Evolutionary conservation across 345 rosid species (phyloP), one percentile per base, ranked within the genome.

Genomic region (Camelina laxa): DNA sequence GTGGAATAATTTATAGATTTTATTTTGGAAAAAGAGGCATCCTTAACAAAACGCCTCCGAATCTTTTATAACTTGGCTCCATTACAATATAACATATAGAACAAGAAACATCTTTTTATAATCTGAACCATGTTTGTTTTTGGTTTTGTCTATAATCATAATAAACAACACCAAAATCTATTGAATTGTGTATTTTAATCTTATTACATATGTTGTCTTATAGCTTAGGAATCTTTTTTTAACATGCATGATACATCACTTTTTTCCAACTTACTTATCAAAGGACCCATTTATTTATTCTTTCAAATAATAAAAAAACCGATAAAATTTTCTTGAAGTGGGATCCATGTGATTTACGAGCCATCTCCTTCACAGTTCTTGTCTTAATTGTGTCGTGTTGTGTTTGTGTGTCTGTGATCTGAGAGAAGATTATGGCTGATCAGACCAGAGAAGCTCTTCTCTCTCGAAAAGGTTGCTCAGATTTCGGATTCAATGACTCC

Each of bases 381-480:
- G 36, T 33, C 47, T 3, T 16, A 59, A 30, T 27, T 13, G 41
- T 9, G 13, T 38, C 5, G 30, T 27, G 30, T 27, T 27, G 5
- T 4, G 30, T 27, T 0, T 27, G 30, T 7, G 36, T 33, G 36
- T 33, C 36, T 33, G 57, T 73, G 72, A 74, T 73, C 71, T 33
- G 5, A 0, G 19, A 13, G 68, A 48, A 60, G 49, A 24, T 7
- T 15, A 85, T 85, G 91, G 82, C 83, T 0, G 80, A 88, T 35
- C 82, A 57, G 53, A 78, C 88, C 62, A 89, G 86, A 69, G 95
- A 90, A 70, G 77, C 77, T 31, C 73, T 93, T 60, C 87, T 92
- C 30, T 55, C 88, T 4, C 70, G 80, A 12, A 84, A 87, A 67
- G 88, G 80, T 1, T 83, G 75, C 69, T 85, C 98, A 1, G 88